Evolutionary conservation across 441 rosid species (phyloP), one percentile per base, ranked within the genome.

Genomic region (Erodium moschatum): DNA sequence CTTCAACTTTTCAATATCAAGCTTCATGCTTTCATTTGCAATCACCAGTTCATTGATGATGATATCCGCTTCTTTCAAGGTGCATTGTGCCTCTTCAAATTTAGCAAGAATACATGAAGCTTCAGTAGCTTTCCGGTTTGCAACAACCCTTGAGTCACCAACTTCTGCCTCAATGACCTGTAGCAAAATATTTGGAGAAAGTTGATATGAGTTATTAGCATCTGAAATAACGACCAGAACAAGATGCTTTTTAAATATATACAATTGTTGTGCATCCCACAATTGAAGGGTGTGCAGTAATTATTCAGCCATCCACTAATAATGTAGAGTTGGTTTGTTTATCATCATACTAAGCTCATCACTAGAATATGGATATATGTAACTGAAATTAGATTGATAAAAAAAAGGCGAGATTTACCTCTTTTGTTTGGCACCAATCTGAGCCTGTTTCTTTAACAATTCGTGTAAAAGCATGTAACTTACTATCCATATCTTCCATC

Each of bases 11-110:
- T 76, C 81, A 66, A 82, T 75, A 19, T 89, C 91, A 50, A 82
- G 73, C 81, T 89, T 96, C 94, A 88, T 75, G 68, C 72, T 76
- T 82, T 88, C 92, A 69, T 92, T 92, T 60, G 92, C 97, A 75
- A 85, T 83, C 82, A 85, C 65, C 65, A 96, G 87, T 69, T 82
- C 92, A 74, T 88, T 96, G 78, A 96, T 86, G 77, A 87, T 82
- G 56, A 85, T 77, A 82, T 96, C 94, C 70, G 99, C 96, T 68
- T 96, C 98, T 82, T 76, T 87, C 84, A 96, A 81, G 65, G 87
- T 82, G 67, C 84, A 85, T 75, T 89, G 96, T 18, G 98, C 97
- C 88, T 92, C 99, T 72, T 86, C 91, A 78, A 89, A 92, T 82
- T 90, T 96, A 40, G 91, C 83, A 69, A 83, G 79, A 75, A 86